Base-by-base conservation (phyloP, 208 protist genomes). In the Acanthamoeba lenticulata region DNA sequence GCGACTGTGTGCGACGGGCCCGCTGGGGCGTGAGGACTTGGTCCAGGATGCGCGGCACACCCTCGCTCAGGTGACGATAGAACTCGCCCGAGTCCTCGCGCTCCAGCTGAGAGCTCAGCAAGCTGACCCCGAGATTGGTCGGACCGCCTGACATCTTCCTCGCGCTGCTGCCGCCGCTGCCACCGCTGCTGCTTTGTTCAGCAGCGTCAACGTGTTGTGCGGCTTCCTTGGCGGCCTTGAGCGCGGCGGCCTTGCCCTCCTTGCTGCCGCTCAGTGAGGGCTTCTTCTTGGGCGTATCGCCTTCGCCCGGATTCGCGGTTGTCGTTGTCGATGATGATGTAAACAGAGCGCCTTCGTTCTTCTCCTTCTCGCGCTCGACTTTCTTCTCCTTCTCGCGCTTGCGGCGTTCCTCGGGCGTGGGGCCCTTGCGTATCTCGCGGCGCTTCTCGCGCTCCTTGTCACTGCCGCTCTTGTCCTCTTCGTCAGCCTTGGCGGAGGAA, bases 391-490 rank as follows among this genome's bases (percentile, higher is more conserved):
- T 62, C 19, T 88, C 49, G 44, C 79, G 47, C 79, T 69, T 91
- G n/a, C 69, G 49, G 38, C 85, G 49, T 62, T 60, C 79, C 19
- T 6, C 24, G 36, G 67, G 67, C 36, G 49, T 44, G 5, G 27
- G 3, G 36, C 36, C 32, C 60, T 91, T 91, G 55, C 85, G 49
- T 32, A 74, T 27, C 38, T 91, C 60, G 34, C 85, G 85, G 38
- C 85, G 49, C 85, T 91, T 91, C 32, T 91, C 85, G 7, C 85
- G 85, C 17, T 91, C 85, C 42, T 91, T 90, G 55, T 90, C 55
- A 32, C 55, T 67, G 34, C 83, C 49, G 34, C 55, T 21, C 38
- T 90, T 57, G 40, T 86, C 85, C 36, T 65, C 85, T 13, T 74
- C 85, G 36, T 72, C 85, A 11, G 3, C 60, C 60, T 91, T 91